Evolutionary conservation across 2,329 filamentous ascomycete genomes (phyloP), one percentile per base, ranked within the genome.

Genomic region (Coleophoma crateriformis): DNA sequence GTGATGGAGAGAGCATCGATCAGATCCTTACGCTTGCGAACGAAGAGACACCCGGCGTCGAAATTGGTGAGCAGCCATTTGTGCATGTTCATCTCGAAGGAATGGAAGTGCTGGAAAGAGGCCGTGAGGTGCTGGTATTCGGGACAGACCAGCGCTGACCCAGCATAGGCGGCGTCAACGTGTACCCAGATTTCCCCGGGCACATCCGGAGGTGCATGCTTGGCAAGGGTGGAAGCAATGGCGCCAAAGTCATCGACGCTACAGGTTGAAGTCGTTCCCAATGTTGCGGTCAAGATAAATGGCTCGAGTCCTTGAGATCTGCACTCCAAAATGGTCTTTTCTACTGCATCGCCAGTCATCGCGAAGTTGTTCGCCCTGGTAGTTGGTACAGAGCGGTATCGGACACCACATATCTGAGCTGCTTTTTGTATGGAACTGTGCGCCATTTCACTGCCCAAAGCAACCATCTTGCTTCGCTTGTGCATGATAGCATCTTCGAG

Each of bases 31-130:
- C 91, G 81, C 61, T 84, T 78, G 54, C 85, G 84, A 45, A 96
- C 83, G 70, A 82, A 97, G 42, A 96, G 77, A 57, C 87, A 87
- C 48, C 87, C 90, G 60, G 76, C 79, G 67, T 97, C 92, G 62
- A 96, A 96, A 69, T 95, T 96, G 50, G 90, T 90, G 15, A 96
- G 82, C 44, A 96, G 77, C 92, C 92, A 96, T 73, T 97, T 97
- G 77, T 96, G 91, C 80, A 96, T 87, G 74, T 96, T 97, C 73
- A 92, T 82, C 69, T 96, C 85, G 77, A 95, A 96, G 56, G 85
- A 90, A 72, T 96, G 88, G 64, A 95, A 90, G 19, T 75, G 70
- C 1, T 75, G 71, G 46, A 92, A 76, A 8, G 81, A 71, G 19
- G 72, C 63, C 1, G 84, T 75, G 45, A 90, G 76, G 57, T 85